Base-by-base conservation (phyloP, 2,329 filamentous ascomycete species). In the Aspergillus sp. region DNA sequence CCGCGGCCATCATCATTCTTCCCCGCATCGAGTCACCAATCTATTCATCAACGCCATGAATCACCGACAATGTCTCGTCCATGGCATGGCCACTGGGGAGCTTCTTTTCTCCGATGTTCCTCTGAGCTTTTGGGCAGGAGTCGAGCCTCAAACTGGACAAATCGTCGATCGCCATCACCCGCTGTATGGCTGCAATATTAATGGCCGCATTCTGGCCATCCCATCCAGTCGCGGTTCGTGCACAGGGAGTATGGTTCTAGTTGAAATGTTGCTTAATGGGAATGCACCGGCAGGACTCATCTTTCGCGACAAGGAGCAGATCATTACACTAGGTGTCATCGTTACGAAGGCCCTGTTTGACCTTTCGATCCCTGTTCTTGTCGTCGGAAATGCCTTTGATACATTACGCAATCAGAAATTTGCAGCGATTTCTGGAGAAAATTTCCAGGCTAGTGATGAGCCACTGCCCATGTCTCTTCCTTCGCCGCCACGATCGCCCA, bases 51-150 rank as follows among this genome's bases (percentile, higher is more conserved):
- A 19, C 19, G 4, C 19, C 19, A 19, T 19, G 19, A 19, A 19
- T 19, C 19, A 19, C 19, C 19, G 19, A 19, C 19, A 19, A 19
- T 19, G 19, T 19, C 19, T 19, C 26, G 43, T 55, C 36, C 30
- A 44, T 5, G 46, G 49, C 12, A 19, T 33, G 27, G 55, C 57
- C 6, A 50, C 60, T 5, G 66, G 62, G 0, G 48, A 47, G 9
- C 50, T 71, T 1, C 39, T 69, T 2, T 48, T 57, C 27, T 54
- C 52, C n/a, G 40, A 53, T 13, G 33, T 53, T 5, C 50, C 42
- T 6, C 50, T 75, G 13, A 75, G 72, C 53, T 75, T 75, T 54
- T 73, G 69, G 71, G 69, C 68, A 6, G 73, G 73, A 0, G 65
- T 74, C 1, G 50, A 70, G 33, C 57, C 67, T 1, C 42, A 58